Evolutionary conservation across 768 basidiomycete genomes (phyloP).

Genomic region (Hericium rajendrae): DNA sequence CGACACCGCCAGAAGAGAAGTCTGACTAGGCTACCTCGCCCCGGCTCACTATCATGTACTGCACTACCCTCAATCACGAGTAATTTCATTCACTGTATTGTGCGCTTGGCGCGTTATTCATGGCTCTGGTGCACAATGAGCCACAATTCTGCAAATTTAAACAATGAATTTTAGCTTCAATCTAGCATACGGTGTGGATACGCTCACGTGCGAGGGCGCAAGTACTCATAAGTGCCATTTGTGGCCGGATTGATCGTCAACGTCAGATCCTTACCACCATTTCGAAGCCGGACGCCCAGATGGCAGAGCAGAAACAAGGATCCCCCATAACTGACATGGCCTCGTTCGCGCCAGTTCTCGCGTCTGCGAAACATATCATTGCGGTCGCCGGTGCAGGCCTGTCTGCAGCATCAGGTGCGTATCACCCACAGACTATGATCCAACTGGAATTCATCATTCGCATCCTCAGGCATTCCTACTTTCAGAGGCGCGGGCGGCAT

Average conservation of each 20-base stretch:
- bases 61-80: background rate
- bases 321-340: background rate
- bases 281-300: background rate
- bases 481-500: conserved; percentile 8
- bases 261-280: background rate
- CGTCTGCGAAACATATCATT: conserved; percentile 25
- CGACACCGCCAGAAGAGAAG: conserved; percentile 23
- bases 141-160: background rate
- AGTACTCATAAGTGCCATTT: too few species aligned
- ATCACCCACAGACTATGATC: background rate
- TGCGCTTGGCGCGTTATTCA: too few species aligned
- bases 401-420: conserved; percentile 35
- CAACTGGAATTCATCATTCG: background rate
- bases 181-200: too few species aligned
- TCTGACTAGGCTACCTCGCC: conserved; percentile 2
- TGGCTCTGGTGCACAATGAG: too few species aligned
- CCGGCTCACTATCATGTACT: background rate
- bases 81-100: too few species aligned
- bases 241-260: too few species aligned
- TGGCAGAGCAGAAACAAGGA: background rate
- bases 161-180: background rate
- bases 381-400: conserved; percentile 48
- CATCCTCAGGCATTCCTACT: conserved; percentile 20
- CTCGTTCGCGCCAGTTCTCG: background rate
- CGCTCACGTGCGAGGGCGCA: too few species aligned